Percentiles rank a stretch among this genome's conserved stretches.
Conservation (phyloP, 441 rosid genomes). For the Metrosideros polymorpha region DNA sequence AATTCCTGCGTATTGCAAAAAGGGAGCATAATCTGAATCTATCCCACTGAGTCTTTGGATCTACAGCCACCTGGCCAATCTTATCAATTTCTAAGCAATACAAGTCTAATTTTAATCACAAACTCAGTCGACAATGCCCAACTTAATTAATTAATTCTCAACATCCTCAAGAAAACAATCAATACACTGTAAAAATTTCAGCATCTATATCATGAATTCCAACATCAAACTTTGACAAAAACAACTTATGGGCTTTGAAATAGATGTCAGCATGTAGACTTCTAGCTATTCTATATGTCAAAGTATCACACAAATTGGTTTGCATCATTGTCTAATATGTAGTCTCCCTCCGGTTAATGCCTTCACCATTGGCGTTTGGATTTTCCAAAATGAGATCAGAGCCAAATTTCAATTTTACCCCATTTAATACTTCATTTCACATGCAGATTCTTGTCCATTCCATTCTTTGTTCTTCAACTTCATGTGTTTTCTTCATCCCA, state of each 20-base stretch:
- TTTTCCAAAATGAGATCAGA: background rate
- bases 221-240: background rate
- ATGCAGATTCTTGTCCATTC: background rate
- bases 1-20: slow-evolving; percentile 86
- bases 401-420: background rate
- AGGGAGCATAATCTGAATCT: slow-evolving; percentile 88
- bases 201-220: background rate
- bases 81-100: background rate
- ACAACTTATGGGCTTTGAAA: background rate
- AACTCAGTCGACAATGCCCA: background rate
- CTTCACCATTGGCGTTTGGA: background rate
- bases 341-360: background rate
- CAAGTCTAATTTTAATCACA: background rate
- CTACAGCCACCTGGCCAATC: slow-evolving; percentile 28
- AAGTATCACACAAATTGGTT: background rate
- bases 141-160: background rate
- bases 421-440: background rate
- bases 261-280: background rate
- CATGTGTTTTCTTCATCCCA: background rate
- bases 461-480: background rate
- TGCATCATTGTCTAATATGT: background rate
- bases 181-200: background rate
- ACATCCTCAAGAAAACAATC: background rate
- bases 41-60: slow-evolving; percentile 74
- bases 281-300: background rate